Base-by-base conservation (phyloP, 345 rosid genomes). In the Clarkia xantiana region DNA sequence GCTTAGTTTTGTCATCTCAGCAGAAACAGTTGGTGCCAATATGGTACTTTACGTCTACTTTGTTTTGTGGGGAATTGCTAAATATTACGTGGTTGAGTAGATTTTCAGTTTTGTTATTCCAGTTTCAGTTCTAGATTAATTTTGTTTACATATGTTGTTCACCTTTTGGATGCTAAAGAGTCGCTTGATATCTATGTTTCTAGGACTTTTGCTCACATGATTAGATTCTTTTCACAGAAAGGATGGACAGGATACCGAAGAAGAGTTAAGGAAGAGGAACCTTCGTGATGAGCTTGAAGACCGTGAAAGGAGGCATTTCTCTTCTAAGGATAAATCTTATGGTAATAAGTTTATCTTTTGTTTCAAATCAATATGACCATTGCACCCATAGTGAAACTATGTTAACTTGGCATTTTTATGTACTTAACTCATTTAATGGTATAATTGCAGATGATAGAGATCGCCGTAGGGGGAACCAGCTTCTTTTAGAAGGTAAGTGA, bases 211-310 rank as follows among this genome's bases (percentile, higher is more conserved):
- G 36, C 1, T 29, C n/a, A 19, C 42, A 9, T 53, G 14, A 25
- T 42, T 0, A 18, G 47, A 38, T n/a, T 17, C 53, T 16, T 64
- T 62, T n/a, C n/a, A 40, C 76, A 89, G 95, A 65, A 89, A 70
- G 76, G 94, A 85, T 39, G 97, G 97, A 36, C 95, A 89, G 61
- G 90, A 91, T 49, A 91, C 94, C 22, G 74, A 79, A n/a, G 94
- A 84, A 15, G 98, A 86, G 52, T 46, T 91, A 60, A 69, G 75
- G 69, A 86, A 80, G 83, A 83, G 78, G 58, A 76, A 81, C 63
- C 82, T 86, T 14, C 86, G 86, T 10, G 80, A 78, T 3, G 97
- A 85, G 76, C 85, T 89, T 18, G 94, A 85, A 47, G 94, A 85
- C 9, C 96, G 93, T 60, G 96, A 91, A 57, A 68, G 76, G 62